phyloP scores from a whole-genome alignment of 176 grass and related monocot genomes.

The Musa itinerans region DNA sequence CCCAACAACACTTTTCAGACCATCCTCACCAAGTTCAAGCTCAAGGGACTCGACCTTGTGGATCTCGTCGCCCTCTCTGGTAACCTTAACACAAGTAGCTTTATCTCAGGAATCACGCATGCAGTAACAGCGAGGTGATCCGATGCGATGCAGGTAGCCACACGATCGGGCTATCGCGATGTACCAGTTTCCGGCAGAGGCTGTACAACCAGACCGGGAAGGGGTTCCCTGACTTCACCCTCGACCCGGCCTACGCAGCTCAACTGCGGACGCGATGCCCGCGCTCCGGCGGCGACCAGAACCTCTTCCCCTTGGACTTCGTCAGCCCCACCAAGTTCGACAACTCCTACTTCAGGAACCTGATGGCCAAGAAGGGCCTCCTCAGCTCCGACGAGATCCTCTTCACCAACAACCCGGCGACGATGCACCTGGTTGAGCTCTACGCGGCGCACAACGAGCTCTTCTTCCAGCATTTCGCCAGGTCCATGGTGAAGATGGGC shows the following conservation, averaged over 20 bases:
- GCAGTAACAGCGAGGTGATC: background rate
- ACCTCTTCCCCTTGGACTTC: slow-evolving; percentile 49
- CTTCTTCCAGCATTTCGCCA: slow-evolving; percentile 58
- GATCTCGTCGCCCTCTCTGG: slow-evolving; percentile 67
- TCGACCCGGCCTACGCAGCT: slow-evolving; percentile 44
- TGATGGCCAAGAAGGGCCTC: slow-evolving; percentile 35
- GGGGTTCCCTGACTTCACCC: slow-evolving; percentile 38
- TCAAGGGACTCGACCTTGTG: slow-evolving; percentile 52
- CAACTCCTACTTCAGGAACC: slow-evolving; percentile 55
- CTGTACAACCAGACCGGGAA: slow-evolving; percentile 56
- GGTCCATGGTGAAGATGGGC: slow-evolving; percentile 72
- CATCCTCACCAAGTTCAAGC: slow-evolving; percentile 64
- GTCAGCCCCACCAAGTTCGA: slow-evolving; percentile 46
- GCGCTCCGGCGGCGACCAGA: slow-evolving; percentile 55
- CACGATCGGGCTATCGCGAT: slow-evolving; percentile 48
- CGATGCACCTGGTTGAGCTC: slow-evolving; percentile 38
- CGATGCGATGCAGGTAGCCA: slow-evolving; percentile 24
- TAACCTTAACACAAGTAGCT: background rate
- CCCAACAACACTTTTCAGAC: slow-evolving; percentile 56
- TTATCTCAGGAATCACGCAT: background rate
- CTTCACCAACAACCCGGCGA: slow-evolving; percentile 42
- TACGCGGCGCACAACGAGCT: slow-evolving; percentile 35
- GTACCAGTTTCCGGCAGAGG: slow-evolving; percentile 63
- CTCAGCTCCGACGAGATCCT: slow-evolving; percentile 70
- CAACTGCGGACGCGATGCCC: slow-evolving; percentile 40